Evolutionary conservation across 73 alveolate genomes (phyloP).

Genomic region (Vitrella brassicaformis): DNA sequence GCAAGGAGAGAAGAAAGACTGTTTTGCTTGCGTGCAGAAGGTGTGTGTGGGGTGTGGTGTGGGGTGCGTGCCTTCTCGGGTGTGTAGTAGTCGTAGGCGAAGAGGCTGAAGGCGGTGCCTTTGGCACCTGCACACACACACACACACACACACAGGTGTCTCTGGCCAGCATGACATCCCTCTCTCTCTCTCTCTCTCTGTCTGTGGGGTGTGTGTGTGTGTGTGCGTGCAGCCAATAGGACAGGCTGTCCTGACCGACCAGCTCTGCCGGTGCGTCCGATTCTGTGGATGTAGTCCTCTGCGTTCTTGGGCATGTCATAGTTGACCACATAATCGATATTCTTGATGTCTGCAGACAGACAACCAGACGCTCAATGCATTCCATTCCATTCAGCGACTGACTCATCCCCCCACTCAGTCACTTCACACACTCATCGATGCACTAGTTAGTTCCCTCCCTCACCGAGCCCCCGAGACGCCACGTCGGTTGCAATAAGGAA

Average conservation of each 20-base stretch:
- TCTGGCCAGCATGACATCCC: neutral
- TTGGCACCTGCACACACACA: neutral
- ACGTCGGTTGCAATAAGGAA: slow-evolving; percentile 85
- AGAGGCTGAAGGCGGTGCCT: neutral
- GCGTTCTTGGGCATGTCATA: slow-evolving; percentile 72
- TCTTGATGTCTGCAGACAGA: slow-evolving; percentile 71
- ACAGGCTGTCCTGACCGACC: slow-evolving; percentile 46
- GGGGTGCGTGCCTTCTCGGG: neutral
- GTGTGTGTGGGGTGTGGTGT: neutral
- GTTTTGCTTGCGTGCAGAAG: too few relatives aligned
- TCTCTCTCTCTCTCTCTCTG: neutral
- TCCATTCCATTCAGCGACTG: too few relatives aligned
- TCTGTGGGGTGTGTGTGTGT: neutral
- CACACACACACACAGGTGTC: neutral
- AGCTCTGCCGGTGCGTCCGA: slow-evolving; percentile 88
- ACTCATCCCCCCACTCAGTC: too few relatives aligned
- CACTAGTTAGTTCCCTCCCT: too few relatives aligned
- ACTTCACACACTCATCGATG: too few relatives aligned
- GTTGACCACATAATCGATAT: slow-evolving; percentile 63
- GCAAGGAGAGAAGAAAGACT: neutral
- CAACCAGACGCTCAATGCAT: too few relatives aligned
- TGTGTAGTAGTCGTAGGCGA: neutral
- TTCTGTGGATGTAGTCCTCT: slow-evolving; percentile 85
- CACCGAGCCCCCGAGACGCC: slow-evolving; percentile 83
- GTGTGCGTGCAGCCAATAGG: neutral